phyloP scores from a whole-genome alignment of 2,329 filamentous ascomycete species.

The Colletotrichum shisoi region DNA sequence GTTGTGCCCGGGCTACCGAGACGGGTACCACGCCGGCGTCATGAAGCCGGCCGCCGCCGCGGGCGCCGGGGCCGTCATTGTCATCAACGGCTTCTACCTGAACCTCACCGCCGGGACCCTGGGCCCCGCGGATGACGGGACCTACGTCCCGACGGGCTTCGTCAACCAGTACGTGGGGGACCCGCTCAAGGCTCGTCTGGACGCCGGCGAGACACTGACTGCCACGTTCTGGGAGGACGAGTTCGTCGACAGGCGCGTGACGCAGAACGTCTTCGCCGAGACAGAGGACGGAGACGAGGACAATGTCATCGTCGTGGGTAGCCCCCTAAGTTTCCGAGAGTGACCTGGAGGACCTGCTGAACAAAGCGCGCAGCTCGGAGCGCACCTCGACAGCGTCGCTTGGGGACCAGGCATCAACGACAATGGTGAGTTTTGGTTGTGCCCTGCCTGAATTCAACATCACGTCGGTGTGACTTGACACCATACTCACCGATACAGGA shows the following conservation, averaged over 20 bases:
- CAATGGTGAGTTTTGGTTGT: conserved; percentile 46
- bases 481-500: not conserved
- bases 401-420: conserved; percentile 58
- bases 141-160: conserved; percentile 45
- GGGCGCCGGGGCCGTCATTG: conserved; percentile 45
- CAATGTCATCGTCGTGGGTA: conserved; percentile 50
- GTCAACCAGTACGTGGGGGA: conserved; percentile 46
- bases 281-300: conserved; percentile 54
- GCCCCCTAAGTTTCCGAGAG: rapidly evolving
- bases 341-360: not conserved
- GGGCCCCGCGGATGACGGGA: conserved; percentile 43
- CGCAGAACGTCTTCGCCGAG: conserved; percentile 57
- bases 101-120: conserved; percentile 47
- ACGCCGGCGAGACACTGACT: conserved; percentile 47
- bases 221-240: conserved; percentile 49
- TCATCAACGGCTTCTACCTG: conserved; percentile 46
- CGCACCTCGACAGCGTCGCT: conserved; percentile 55
- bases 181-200: conserved; percentile 45
- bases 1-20: conserved; percentile 45
- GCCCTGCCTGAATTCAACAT: rapidly evolving
- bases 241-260: conserved; percentile 51
- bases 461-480: too few species aligned
- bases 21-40: conserved; percentile 44
- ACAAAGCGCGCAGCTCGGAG: conserved; percentile 45
- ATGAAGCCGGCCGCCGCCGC: conserved; percentile 45